Conservation (phyloP, 805 yeast genomes). For the Ogataea wickerhamii region DNA sequence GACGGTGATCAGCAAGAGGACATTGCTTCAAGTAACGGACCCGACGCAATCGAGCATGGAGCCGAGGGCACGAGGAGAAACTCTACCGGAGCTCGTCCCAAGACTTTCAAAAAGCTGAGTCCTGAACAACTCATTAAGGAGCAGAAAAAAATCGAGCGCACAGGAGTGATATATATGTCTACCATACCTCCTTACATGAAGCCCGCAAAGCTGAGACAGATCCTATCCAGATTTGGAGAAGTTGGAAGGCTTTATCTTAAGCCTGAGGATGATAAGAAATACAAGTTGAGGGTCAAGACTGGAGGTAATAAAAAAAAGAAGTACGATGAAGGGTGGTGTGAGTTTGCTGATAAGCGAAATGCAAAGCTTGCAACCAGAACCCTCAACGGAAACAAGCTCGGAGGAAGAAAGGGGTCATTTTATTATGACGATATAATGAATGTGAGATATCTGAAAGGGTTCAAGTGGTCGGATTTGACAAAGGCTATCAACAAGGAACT, state of each 20-base stretch:
- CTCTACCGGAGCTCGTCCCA: not conserved
- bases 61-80: no score
- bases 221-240: constrained; percentile 77
- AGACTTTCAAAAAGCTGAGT: constrained; percentile 52
- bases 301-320: constrained; percentile 91
- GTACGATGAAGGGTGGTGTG: constrained; percentile 97
- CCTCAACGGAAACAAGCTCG: constrained; percentile 82
- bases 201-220: constrained; percentile 82
- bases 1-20: no score
- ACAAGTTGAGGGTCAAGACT: constrained; percentile 66
- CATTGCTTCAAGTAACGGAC: constrained; percentile 4
- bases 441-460: constrained; percentile 82
- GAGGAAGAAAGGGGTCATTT: constrained; percentile 87
- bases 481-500: constrained; percentile 89
- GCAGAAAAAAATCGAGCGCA: constrained; percentile 54
- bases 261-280: constrained; percentile 70
- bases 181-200: constrained; percentile 96
- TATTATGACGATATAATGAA: constrained; percentile 94
- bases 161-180: constrained; percentile 93
- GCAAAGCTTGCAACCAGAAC: constrained; percentile 88
- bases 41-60: no score
- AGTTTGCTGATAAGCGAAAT: constrained; percentile 74
- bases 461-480: constrained; percentile 93
- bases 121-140: constrained; percentile 53
- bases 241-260: constrained; percentile 83